Conservation (phyloP, 2,329 filamentous ascomycete species). For the Arthrobotrys entomopaga region DNA sequence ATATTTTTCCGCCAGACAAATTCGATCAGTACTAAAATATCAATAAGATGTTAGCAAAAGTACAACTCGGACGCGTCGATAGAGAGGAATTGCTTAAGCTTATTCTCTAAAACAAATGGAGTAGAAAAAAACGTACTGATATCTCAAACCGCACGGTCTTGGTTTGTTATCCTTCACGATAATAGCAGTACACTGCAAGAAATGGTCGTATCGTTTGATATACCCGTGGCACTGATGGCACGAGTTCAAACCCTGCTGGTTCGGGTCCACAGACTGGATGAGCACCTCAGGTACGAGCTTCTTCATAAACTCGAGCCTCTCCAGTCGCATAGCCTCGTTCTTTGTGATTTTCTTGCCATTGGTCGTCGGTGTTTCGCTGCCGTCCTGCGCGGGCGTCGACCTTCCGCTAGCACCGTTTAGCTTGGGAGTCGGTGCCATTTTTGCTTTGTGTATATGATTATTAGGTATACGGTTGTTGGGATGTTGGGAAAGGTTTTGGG, state of each 20-base stretch:
- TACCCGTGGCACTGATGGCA: conserved; percentile 51
- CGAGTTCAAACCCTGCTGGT: conserved; percentile 49
- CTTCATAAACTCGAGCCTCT: conserved; percentile 50
- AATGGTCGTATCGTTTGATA: conserved; percentile 52
- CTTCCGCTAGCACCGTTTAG: conserved; percentile 41
- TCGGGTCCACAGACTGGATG: conserved; percentile 48
- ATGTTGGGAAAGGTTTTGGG: background rate
- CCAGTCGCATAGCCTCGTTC: conserved; percentile 48
- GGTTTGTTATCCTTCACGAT: conserved; percentile 52
- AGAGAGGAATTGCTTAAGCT: no score
- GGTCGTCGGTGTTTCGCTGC: conserved; percentile 38
- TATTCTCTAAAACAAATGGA: conserved; percentile 19
- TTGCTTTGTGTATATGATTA: background rate
- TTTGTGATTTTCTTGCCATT: conserved; percentile 52
- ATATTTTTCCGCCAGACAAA: conserved; percentile 53
- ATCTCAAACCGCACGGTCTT: conserved; percentile 41
- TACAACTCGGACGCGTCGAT: conserved; percentile 3
- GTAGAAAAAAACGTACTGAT: conserved; percentile 38
- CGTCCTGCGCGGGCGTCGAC: conserved; percentile 38
- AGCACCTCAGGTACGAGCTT: conserved; percentile 48
- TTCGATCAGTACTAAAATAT: conserved; percentile 42
- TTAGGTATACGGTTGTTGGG: background rate
- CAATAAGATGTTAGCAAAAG: conserved; percentile 13
- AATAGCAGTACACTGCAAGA: conserved; percentile 50
- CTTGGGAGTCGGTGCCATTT: conserved; percentile 49